Evolutionary conservation across 2,329 filamentous ascomycete species (phyloP).

Genomic region (Ophiostoma sp.): DNA sequence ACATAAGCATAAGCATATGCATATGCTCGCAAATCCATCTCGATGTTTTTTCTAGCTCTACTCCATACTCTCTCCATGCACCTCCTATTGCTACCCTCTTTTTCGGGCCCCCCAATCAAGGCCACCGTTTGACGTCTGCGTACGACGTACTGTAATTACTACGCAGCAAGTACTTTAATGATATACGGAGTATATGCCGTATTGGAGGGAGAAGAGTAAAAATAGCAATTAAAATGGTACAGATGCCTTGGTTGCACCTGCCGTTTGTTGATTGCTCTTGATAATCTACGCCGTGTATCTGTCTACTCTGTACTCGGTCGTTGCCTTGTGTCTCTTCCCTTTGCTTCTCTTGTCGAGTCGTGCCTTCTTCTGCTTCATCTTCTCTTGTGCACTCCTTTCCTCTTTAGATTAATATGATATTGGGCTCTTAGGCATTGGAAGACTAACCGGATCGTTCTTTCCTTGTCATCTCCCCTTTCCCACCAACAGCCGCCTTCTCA

Average conservation of each 20-base stretch:
- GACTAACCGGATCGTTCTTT: background rate
- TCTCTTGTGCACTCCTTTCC: background rate
- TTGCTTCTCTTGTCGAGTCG: background rate
- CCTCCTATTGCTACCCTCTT: conserved; percentile 1
- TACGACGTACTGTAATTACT: background rate
- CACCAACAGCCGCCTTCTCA: background rate
- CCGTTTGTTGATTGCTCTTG: background rate
- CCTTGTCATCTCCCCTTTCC: background rate
- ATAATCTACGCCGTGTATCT: background rate
- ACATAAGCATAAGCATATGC: background rate
- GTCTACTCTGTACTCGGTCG: background rate
- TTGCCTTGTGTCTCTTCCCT: background rate
- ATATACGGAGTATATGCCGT: background rate
- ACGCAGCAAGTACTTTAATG: background rate
- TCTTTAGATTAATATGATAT: background rate
- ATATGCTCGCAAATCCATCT: background rate
- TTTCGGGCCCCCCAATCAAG: background rate
- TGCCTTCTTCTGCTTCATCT: background rate
- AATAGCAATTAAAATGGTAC: background rate
- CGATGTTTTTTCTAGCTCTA: background rate
- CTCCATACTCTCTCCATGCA: background rate
- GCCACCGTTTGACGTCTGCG: background rate
- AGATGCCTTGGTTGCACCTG: background rate
- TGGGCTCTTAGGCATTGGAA: background rate
- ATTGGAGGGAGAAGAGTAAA: background rate